These are phyloP conservation scores for Medicago truncatula DNA, from an alignment of 306 rosid genomes.

Conservation along the genomic window DNA sequence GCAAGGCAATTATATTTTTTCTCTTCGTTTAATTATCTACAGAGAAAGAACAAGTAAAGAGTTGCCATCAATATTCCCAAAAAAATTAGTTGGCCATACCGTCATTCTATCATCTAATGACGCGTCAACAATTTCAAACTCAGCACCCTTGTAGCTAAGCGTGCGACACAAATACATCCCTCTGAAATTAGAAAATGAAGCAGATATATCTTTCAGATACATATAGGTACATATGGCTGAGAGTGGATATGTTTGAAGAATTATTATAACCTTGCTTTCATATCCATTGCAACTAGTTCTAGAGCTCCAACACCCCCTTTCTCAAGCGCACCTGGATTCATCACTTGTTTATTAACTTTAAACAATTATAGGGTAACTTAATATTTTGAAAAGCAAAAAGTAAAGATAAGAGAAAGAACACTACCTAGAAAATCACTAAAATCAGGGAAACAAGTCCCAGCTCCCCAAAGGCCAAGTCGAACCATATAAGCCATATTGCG, in stretches of 20 bases:
- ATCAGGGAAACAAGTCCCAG: constrained; percentile 76
- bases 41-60: background rate
- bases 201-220: constrained; percentile 4
- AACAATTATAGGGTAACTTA: background rate
- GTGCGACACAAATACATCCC: constrained; percentile 97
- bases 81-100: constrained; percentile 58
- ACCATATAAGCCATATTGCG: constrained; percentile 55
- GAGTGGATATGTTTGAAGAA: constrained; percentile 13
- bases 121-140: constrained; percentile 88
- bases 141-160: constrained; percentile 86
- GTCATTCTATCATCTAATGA: constrained; percentile 84
- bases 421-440: constrained; percentile 87
- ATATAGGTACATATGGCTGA: background rate
- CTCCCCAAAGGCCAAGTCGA: constrained; percentile 98
- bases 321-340: constrained; percentile 76
- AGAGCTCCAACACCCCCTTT: constrained; percentile 98
- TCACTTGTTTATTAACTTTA: constrained; percentile 19
- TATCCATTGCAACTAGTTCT: constrained; percentile 99
- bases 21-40: background rate
- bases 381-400: background rate
- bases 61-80: background rate
- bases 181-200: constrained; percentile 56
- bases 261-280: background rate
- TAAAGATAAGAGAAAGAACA: constrained; percentile 27
- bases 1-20: background rate